A percentile compares a stretch with the other conserved stretches of the same genome.
Conservation (phyloP, 2,329 filamentous ascomycete species). For the Aciculosporium take region DNA sequence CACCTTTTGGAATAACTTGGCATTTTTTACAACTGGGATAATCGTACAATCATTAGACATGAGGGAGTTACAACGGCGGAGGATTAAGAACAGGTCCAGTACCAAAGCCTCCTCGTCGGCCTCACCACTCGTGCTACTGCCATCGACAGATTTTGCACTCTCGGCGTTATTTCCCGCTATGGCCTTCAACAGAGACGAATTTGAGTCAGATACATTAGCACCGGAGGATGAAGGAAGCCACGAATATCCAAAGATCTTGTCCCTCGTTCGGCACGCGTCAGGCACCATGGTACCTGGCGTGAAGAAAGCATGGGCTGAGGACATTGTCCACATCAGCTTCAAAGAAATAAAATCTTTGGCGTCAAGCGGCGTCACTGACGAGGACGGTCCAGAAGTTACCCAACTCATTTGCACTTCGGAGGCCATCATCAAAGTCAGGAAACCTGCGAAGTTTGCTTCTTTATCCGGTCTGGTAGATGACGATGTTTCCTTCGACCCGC, state of each 20-base stretch:
- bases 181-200: conserved; percentile 14
- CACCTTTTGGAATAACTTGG: conserved; percentile 38
- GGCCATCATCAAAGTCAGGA: conserved; percentile 39
- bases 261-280: conserved; percentile 12
- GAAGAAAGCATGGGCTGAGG: conserved; percentile 39
- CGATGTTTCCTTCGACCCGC: conserved; percentile 47
- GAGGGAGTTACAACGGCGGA: conserved; percentile 30
- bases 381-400: conserved; percentile 6
- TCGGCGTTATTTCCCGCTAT: conserved; percentile 29
- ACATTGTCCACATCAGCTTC: conserved; percentile 45
- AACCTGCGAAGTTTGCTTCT: conserved; percentile 39
- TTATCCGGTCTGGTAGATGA: conserved; percentile 41
- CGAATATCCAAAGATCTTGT: conserved; percentile 11
- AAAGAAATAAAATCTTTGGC: conserved; percentile 25
- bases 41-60: conserved; percentile 36
- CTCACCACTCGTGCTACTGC: conserved; percentile 30
- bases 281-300: conserved; percentile 9
- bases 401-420: conserved; percentile 30
- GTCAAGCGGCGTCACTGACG: conserved; percentile 4
- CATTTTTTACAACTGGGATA: conserved; percentile 34
- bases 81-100: conserved; percentile 25
- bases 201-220: conserved; percentile 2
- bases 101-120: conserved; percentile 24
- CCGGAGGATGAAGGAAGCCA: conserved; percentile 3
- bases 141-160: conserved; percentile 33